These are phyloP conservation scores for Endoconidiophora polonica DNA, from an alignment of 2,329 filamentous ascomycete species.

Conservation along the genomic window DNA sequence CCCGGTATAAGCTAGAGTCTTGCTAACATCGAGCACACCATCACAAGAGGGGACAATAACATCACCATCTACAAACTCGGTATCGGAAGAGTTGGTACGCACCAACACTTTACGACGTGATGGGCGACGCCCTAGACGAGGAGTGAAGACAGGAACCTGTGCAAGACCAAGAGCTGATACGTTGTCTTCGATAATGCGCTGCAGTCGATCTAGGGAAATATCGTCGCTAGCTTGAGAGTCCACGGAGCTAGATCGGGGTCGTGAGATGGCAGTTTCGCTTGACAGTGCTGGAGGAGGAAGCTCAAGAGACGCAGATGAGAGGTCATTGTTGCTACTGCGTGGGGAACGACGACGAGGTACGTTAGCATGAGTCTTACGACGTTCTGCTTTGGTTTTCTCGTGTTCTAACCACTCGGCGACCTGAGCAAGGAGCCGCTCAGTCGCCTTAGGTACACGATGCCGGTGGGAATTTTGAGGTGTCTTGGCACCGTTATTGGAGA, in stretches of 20 bases:
- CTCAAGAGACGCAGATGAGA: slow-evolving; percentile 10
- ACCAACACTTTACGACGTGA: slow-evolving; percentile 19
- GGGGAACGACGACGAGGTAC: slow-evolving; percentile 24
- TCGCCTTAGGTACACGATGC: slow-evolving; percentile 14
- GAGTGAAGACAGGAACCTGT: slow-evolving; percentile 27
- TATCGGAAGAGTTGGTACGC: slow-evolving; percentile 55
- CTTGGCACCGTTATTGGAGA: slow-evolving; percentile 14
- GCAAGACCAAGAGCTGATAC: slow-evolving; percentile 37
- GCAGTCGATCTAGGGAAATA: slow-evolving; percentile 62
- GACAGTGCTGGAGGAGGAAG: background rate
- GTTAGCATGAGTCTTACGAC: slow-evolving; percentile 30
- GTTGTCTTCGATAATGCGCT: slow-evolving; percentile 59
- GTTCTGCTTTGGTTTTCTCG: slow-evolving; percentile 48
- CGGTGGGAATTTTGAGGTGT: slow-evolving; percentile 8
- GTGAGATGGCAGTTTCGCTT: background rate
- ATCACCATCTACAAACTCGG: slow-evolving; percentile 70
- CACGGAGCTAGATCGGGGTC: slow-evolving; percentile 35
- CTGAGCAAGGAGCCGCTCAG: slow-evolving; percentile 50
- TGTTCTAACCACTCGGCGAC: slow-evolving; percentile 71
- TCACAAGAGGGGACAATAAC: slow-evolving; percentile 72
- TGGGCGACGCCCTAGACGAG: slow-evolving; percentile 28
- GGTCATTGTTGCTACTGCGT: slow-evolving; percentile 2
- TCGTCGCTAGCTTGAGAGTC: slow-evolving; percentile 47
- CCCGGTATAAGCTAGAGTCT: slow-evolving; percentile 62
- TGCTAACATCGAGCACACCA: slow-evolving; percentile 72